These are phyloP conservation scores for Trichoderma sp. DNA, from an alignment of 2,329 filamentous ascomycete genomes.

Conservation along the genomic window DNA sequence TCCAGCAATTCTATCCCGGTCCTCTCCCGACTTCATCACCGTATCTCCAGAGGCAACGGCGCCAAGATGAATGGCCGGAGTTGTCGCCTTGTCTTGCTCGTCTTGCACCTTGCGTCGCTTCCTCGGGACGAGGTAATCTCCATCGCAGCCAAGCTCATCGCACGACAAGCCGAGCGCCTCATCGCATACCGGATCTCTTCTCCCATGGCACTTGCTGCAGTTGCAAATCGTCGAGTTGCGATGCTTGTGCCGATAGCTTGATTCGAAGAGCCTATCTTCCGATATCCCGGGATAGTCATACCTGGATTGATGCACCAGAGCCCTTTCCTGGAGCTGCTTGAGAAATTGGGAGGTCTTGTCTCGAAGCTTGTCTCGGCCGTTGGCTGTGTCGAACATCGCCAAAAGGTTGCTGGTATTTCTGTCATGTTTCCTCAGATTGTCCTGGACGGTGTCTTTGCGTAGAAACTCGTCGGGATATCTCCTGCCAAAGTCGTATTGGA, in stretches of 20 bases:
- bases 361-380: constrained; percentile 13
- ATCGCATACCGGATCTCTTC: constrained; percentile 23
- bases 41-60: constrained; percentile 44
- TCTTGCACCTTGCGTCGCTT: constrained; percentile 32
- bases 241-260: constrained; percentile 41
- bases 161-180: constrained; percentile 24
- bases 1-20: constrained; percentile 40
- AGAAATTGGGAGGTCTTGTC: constrained; percentile 26
- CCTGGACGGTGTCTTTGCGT: constrained; percentile 34
- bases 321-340: constrained; percentile 24
- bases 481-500: constrained; percentile 39
- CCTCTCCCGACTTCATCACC: constrained; percentile 43
- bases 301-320: constrained; percentile 20
- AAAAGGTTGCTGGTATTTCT: constrained; percentile 38
- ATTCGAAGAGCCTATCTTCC: constrained; percentile 38
- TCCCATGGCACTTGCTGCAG: constrained; percentile 21
- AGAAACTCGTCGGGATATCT: constrained; percentile 34
- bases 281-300: constrained; percentile 36
- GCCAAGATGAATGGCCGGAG: constrained; percentile 41
- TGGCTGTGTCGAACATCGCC: constrained; percentile 31
- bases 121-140: constrained; percentile 37
- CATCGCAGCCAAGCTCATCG: constrained; percentile 27
- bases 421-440: constrained; percentile 35
- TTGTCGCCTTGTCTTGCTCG: constrained; percentile 33
- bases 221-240: constrained; percentile 15